A percentile compares a stretch with the other conserved stretches of the same genome.
Evolutionary conservation across 2,329 filamentous ascomycete species (phyloP).

Genomic region (Coniochaeta sp.): DNA sequence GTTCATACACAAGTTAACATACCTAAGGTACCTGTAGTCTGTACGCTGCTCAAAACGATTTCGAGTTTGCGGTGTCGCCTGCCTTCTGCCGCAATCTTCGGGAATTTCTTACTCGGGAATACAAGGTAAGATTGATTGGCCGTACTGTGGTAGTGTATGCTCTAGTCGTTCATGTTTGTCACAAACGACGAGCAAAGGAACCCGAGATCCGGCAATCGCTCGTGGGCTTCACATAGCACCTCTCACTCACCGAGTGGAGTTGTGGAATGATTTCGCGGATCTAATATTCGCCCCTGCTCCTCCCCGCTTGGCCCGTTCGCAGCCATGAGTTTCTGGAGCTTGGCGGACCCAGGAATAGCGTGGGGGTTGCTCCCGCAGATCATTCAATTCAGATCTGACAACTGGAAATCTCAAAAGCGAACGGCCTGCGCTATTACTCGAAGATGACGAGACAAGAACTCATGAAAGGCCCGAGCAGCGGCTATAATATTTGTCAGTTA

Average conservation of each 20-base stretch:
- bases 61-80: not conserved
- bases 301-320: not conserved
- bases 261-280: not conserved
- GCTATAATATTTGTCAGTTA: not conserved
- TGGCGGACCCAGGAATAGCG: slow-evolving; percentile 1
- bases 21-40: too few species aligned
- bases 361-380: not conserved
- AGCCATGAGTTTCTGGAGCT: not conserved
- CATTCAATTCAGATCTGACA: not conserved
- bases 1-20: too few species aligned
- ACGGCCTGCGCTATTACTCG: not conserved
- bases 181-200: not conserved
- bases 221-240: not conserved
- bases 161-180: not conserved
- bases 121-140: too few species aligned
- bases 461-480: not conserved
- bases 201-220: not conserved
- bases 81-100: not conserved
- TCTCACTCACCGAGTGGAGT: not conserved
- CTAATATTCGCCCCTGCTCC: not conserved
- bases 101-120: not conserved
- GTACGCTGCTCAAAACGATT: too few species aligned
- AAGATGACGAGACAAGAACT: slow-evolving; percentile 1
- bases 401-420: not conserved
- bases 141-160: too few species aligned